Percentiles rank a stretch among this genome's conserved stretches.
Conservation (phyloP, 306 rosid species). For the Pyrus betulifolia region DNA sequence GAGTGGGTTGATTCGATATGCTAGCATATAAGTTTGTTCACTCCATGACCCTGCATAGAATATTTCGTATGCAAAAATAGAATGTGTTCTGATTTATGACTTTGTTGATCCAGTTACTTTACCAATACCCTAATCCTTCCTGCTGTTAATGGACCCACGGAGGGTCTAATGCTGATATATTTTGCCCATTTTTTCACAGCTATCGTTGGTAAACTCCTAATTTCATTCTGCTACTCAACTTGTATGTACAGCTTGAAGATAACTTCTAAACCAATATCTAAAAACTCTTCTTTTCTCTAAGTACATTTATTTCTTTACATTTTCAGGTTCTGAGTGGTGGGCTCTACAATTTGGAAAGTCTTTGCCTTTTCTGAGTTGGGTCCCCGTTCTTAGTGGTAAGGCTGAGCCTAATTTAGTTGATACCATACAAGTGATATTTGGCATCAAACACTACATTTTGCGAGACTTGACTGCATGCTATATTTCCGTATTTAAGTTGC, state of each 20-base stretch:
- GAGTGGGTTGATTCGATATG: not conserved
- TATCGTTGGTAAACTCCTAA: slow-evolving; percentile 61
- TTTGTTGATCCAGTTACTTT: slow-evolving; percentile 63
- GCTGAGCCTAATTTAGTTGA: not conserved
- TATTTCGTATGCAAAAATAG: not conserved
- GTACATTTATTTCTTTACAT: not conserved
- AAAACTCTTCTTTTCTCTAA: not conserved
- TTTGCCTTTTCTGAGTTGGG: slow-evolving; percentile 67
- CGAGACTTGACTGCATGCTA: not conserved
- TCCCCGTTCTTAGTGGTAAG: slow-evolving; percentile 63
- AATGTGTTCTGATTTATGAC: slow-evolving; percentile 14
- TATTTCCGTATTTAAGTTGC: not conserved
- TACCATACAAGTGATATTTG: not conserved
- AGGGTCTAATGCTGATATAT: slow-evolving; percentile 87
- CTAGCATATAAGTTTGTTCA: not conserved
- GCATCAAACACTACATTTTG: not conserved
- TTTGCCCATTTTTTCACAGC: slow-evolving; percentile 69
- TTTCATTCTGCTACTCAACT: slow-evolving; percentile 1
- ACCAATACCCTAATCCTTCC: slow-evolving; percentile 88
- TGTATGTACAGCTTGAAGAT: not conserved
- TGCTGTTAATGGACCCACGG: slow-evolving; percentile 89
- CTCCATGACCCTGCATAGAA: not conserved
- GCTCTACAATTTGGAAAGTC: slow-evolving; percentile 64
- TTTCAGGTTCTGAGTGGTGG: slow-evolving; percentile 94
- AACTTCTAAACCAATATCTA: not conserved